Percentiles rank a stretch among this genome's conserved stretches.
Conservation (phyloP, 2,329 filamentous ascomycete species). For the Talaromyces sp. region DNA sequence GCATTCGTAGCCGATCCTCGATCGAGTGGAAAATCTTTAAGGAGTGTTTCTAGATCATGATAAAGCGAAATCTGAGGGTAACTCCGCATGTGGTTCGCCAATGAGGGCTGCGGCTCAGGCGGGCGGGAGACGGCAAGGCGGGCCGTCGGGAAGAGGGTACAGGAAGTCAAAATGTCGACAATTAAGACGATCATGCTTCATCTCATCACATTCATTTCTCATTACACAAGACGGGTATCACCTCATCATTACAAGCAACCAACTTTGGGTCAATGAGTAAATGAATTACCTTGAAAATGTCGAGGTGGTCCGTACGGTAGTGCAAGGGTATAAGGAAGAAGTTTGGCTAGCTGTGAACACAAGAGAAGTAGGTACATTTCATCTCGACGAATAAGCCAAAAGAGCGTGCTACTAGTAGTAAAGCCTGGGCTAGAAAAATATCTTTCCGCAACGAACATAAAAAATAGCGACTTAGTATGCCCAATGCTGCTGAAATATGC, state of each 20-base stretch:
- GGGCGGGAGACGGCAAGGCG: neutral
- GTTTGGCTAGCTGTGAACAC: neutral
- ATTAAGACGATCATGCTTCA: neutral
- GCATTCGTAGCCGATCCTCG: too few relatives aligned
- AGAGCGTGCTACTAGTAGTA: neutral
- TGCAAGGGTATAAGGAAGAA: neutral
- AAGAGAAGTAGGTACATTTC: neutral
- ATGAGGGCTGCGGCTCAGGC: neutral
- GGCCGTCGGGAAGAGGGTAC: neutral
- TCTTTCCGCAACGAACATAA: neutral
- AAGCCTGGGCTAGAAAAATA: neutral
- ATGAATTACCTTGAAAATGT: neutral
- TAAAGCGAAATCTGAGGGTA: neutral
- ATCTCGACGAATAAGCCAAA: neutral
- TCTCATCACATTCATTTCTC: neutral
- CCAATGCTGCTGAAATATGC: neutral
- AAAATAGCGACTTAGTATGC: neutral
- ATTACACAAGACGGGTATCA: neutral
- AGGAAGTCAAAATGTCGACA: neutral
- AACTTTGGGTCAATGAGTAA: neutral
- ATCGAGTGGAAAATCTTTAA: too few relatives aligned
- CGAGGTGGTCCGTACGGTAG: neutral
- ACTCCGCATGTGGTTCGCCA: neutral
- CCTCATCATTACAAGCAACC: neutral
- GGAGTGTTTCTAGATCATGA: too few relatives aligned